Conservation (phyloP, 2,329 filamentous ascomycete species). For the Talaromyces atroroseus region DNA sequence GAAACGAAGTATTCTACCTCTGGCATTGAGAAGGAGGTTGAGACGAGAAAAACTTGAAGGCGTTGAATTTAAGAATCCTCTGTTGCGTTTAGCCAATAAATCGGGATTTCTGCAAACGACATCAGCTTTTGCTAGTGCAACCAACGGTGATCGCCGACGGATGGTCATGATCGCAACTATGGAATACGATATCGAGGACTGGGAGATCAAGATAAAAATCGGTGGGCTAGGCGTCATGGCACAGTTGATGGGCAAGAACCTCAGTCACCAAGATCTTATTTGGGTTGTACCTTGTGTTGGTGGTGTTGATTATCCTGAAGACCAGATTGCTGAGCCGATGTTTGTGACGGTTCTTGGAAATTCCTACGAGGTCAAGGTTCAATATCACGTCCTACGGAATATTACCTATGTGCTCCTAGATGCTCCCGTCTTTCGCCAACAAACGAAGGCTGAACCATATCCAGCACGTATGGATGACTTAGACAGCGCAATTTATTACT, state of each 20-base stretch:
- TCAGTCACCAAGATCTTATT: slow-evolving; percentile 60
- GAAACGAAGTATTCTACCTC: slow-evolving; percentile 39
- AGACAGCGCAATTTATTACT: slow-evolving; percentile 63
- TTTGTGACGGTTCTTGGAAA: slow-evolving; percentile 57
- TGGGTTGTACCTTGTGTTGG: slow-evolving; percentile 61
- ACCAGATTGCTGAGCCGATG: slow-evolving; percentile 56
- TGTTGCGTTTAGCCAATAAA: slow-evolving; percentile 31
- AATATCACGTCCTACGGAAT: slow-evolving; percentile 59
- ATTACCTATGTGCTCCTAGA: slow-evolving; percentile 65
- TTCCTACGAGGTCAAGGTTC: slow-evolving; percentile 57
- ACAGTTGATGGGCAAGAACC: slow-evolving; percentile 61
- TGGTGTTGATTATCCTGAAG: slow-evolving; percentile 58
- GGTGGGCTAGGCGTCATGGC: slow-evolving; percentile 67
- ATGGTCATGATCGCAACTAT: slow-evolving; percentile 64
- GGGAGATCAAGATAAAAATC: slow-evolving; percentile 66
- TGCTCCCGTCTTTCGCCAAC: slow-evolving; percentile 60
- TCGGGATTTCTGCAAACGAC: slow-evolving; percentile 34
- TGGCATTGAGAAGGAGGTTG: slow-evolving; percentile 31
- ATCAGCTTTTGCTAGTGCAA: slow-evolving; percentile 27
- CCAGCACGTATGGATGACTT: slow-evolving; percentile 65
- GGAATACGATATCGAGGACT: slow-evolving; percentile 68
- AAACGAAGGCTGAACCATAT: slow-evolving; percentile 59
- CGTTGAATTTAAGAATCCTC: slow-evolving; percentile 26
- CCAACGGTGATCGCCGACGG: slow-evolving; percentile 32
- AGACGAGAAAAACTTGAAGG: slow-evolving; percentile 23